A percentile compares a stretch with the other conserved stretches of the same genome.
These are phyloP conservation scores for Cymbidium sinense DNA, from an alignment of 106 monocot genomes.

Conservation along the genomic window DNA sequence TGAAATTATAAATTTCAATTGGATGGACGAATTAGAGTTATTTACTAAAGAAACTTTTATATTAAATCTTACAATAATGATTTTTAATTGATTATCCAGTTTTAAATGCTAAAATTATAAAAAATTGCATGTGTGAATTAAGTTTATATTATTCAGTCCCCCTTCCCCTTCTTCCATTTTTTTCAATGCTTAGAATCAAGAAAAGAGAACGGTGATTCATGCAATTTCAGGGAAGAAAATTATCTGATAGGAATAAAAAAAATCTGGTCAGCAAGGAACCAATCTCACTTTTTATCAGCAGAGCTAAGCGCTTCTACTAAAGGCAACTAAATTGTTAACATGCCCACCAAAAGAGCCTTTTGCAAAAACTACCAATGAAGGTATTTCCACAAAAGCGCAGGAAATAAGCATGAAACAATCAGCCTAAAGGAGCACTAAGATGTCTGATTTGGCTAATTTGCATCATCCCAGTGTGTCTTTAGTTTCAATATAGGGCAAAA, in stretches of 20 bases:
- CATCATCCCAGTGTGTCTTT: conserved; percentile 5
- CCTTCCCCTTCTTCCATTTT: background rate
- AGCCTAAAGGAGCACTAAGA: conserved; percentile 7
- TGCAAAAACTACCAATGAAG: background rate
- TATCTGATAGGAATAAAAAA: background rate
- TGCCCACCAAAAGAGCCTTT: background rate
- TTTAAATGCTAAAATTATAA: background rate
- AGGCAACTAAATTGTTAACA: background rate
- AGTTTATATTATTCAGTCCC: background rate
- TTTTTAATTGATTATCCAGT: background rate
- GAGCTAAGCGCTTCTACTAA: conserved; percentile 4
- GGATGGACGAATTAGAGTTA: background rate
- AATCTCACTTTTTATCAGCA: conserved; percentile 13
- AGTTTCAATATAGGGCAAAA: background rate
- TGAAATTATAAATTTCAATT: background rate
- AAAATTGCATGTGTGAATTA: background rate
- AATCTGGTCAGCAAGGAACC: conserved; percentile 11
- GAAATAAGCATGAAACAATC: background rate
- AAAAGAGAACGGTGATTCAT: background rate
- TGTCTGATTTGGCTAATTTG: conserved; percentile 5
- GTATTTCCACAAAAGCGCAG: background rate
- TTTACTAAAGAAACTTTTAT: too few species aligned
- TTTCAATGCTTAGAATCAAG: background rate
- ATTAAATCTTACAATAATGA: background rate
- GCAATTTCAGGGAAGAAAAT: background rate